These are phyloP conservation scores for Phytophthora pistaciae DNA, from an alignment of 352 stramenopile species.

Conservation along the genomic window DNA sequence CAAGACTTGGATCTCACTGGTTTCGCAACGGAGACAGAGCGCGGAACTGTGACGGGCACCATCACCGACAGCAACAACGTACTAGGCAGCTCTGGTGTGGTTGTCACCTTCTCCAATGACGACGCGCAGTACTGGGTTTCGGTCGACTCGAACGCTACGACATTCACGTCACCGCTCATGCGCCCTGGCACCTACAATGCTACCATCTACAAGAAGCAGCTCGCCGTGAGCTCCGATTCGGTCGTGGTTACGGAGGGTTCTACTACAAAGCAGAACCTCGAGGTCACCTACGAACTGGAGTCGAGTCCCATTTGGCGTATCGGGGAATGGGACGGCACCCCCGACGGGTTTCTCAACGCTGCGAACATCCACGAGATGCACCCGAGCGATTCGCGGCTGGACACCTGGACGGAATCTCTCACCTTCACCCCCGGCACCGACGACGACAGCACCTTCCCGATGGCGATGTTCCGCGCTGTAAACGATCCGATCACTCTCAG, in stretches of 20 bases:
- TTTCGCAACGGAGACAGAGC: conserved; percentile 41
- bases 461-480: conserved; percentile 56
- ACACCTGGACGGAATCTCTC: conserved; percentile 22
- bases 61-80: conserved; percentile 38
- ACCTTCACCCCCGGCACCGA: conserved; percentile 35
- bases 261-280: conserved; percentile 24
- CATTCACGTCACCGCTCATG: conserved; percentile 57
- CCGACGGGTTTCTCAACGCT: conserved; percentile 56
- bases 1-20: conserved; percentile 45
- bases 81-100: conserved; percentile 27
- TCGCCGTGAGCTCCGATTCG: conserved; percentile 41
- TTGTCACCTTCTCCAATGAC: conserved; percentile 46
- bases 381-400: conserved; percentile 53
- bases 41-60: conserved; percentile 39
- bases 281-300: conserved; percentile 35
- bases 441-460: conserved; percentile 42
- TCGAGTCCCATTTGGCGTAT: conserved; percentile 50
- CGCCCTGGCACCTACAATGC: conserved; percentile 52
- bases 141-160: conserved; percentile 16
- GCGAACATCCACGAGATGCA: conserved; percentile 66
- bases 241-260: conserved; percentile 28
- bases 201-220: conserved; percentile 55
- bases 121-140: conserved; percentile 53
- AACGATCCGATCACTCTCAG: conserved; percentile 52
- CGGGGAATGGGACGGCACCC: conserved; percentile 58